Base-by-base conservation (phyloP, 495 filamentous ascomycete species). In the Penicillium robsamsonii region DNA sequence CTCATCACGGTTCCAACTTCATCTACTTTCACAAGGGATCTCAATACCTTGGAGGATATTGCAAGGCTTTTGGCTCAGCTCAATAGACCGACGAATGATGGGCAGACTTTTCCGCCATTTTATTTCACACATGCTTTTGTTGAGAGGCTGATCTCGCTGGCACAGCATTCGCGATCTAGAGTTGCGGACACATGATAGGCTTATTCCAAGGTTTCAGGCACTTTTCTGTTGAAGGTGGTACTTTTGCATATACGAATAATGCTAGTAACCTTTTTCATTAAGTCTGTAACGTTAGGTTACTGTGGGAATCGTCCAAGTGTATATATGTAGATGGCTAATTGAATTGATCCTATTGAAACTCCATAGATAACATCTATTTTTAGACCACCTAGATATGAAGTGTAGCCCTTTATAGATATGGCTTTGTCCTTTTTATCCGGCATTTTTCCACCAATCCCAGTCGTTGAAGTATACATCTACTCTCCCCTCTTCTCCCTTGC, bases 31-130 rank as follows among this genome's bases (percentile, higher is more conserved):
- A n/a, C 27, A 5, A 42, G 56, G 6, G 65, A 68, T 40, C 31
- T 68, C 13, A 49, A 56, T 24, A 61, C 62, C 1, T 22, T 68
- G 18, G 62, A 68, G 27, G 40, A 50, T 33, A 59, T 51, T 1
- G 43, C 42, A 20, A 27, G 31, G 10, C 44, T 65, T 8, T 59
- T 65, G 13, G 40, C 50, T 9, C 18, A 50, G 4, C 53, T 57
- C 4, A 49, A 24, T 3, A 37, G 35, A 5, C 43, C 45, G 0
- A 41, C 43, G 9, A 35, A 56, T 24, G 58, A 53, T 4, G 55
- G 50, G 15, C 52, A 46, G 2, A 46, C 44, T 37, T 65, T 63
- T 41, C 60, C 65, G 15, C 65, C 65, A 3, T 65, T 68, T 27
- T 62, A 61, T 30, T 10, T 65, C 1, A 56, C 59, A 3, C 40